Evolutionary conservation across 495 filamentous ascomycete genomes (phyloP).

Genomic region (Xylaria nigripes): DNA sequence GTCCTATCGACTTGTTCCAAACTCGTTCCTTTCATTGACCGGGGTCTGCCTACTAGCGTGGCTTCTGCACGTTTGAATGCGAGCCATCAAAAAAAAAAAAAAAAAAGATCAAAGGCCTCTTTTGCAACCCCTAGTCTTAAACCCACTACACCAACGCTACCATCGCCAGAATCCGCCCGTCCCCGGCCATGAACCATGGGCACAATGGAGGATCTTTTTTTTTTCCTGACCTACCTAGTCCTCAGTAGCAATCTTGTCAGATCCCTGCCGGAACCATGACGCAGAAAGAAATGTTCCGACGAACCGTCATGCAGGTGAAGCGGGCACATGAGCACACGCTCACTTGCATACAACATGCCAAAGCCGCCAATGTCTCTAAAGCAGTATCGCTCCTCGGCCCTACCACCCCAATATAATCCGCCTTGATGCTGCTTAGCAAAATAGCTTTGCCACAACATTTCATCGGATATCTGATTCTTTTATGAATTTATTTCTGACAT

Average conservation of each 20-base stretch:
- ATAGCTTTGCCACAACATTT: slow-evolving; percentile 22
- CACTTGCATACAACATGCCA: slow-evolving; percentile 30
- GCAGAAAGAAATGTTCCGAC: slow-evolving; percentile 29
- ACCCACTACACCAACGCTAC: slow-evolving; percentile 21
- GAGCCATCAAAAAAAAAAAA: slow-evolving; percentile 13
- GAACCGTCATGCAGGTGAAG: slow-evolving; percentile 31
- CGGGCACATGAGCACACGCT: slow-evolving; percentile 26
- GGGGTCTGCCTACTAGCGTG: slow-evolving; percentile 2
- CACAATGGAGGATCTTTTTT: slow-evolving; percentile 29
- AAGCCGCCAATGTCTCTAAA: slow-evolving; percentile 30
- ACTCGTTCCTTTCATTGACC: slow-evolving; percentile 26
- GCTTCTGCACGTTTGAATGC: slow-evolving; percentile 18
- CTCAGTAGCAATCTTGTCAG: slow-evolving; percentile 14
- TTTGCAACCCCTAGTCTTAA: slow-evolving; percentile 26
- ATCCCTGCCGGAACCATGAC: slow-evolving; percentile 34
- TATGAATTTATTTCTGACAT: slow-evolving; percentile 14
- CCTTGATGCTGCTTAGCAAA: slow-evolving; percentile 25
- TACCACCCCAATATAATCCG: slow-evolving; percentile 32
- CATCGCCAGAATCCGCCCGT: slow-evolving; percentile 26
- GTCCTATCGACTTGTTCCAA: slow-evolving; percentile 25
- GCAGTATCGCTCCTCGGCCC: slow-evolving; percentile 30
- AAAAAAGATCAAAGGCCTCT: slow-evolving; percentile 14
- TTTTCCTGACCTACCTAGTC: slow-evolving; percentile 14
- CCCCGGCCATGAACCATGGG: slow-evolving; percentile 26
- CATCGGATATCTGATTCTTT: slow-evolving; percentile 24